Conservation (phyloP, 805 yeast species). For the Kurtzmaniella cleridarum region DNA sequence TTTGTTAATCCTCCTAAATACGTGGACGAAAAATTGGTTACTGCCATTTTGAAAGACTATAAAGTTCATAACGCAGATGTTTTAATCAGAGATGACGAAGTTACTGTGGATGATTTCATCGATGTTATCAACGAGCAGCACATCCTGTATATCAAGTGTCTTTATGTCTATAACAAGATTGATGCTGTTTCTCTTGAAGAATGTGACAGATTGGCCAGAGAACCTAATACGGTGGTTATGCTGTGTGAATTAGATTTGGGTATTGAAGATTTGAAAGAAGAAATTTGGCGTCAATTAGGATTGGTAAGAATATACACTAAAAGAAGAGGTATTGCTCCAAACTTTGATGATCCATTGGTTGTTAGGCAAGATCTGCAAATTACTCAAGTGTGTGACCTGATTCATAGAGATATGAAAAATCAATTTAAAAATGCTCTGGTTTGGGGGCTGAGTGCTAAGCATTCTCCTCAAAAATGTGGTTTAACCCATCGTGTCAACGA, state of each 20-base stretch:
- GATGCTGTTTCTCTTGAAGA: slow-evolving; percentile 95
- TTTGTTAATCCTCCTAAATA: slow-evolving; percentile 76
- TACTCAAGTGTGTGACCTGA: slow-evolving; percentile 83
- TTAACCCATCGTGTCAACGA: slow-evolving; percentile 76
- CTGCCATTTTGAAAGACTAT: slow-evolving; percentile 76
- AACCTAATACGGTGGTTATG: slow-evolving; percentile 90
- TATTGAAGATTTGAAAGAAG: slow-evolving; percentile 79
- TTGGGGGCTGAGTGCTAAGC: slow-evolving; percentile 95
- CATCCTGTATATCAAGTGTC: slow-evolving; percentile 83
- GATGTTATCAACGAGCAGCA: slow-evolving; percentile 86
- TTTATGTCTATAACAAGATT: slow-evolving; percentile 90
- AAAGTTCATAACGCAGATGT: slow-evolving; percentile 93
- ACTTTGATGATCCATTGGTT: slow-evolving; percentile 85
- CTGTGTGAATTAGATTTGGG: slow-evolving; percentile 89
- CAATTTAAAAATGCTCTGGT: slow-evolving; percentile 92
- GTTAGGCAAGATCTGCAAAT: slow-evolving; percentile 75
- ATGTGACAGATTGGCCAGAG: slow-evolving; percentile 85
- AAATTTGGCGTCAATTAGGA: slow-evolving; percentile 86
- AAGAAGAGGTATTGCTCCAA: slow-evolving; percentile 76
- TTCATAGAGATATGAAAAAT: slow-evolving; percentile 87
- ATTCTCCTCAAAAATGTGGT: slow-evolving; percentile 96
- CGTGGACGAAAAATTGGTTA: slow-evolving; percentile 74
- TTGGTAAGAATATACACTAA: slow-evolving; percentile 82
- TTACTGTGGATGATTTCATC: slow-evolving; percentile 86
- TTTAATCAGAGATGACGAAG: slow-evolving; percentile 78